Percentiles rank a stretch among this genome's conserved stretches.
These are phyloP conservation scores for Monosporascus cannonballus DNA, from an alignment of 2,329 filamentous ascomycete genomes.

Conservation along the genomic window DNA sequence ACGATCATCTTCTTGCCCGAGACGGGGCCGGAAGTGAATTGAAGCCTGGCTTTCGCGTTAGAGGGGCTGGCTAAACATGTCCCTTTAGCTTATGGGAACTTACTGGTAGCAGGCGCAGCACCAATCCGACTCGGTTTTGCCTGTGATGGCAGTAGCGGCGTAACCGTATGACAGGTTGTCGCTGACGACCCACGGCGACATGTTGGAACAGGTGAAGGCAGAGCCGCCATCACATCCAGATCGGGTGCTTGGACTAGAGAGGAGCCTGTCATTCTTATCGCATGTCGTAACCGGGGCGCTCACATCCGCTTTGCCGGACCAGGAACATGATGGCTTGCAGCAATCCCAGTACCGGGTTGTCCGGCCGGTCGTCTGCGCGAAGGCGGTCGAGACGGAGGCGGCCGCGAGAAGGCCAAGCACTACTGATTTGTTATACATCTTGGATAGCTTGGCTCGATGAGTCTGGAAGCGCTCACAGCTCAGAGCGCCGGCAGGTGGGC, in stretches of 20 bases:
- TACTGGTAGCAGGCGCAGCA: constrained; percentile 52
- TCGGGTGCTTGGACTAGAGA: constrained; percentile 34
- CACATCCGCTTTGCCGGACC: constrained; percentile 41
- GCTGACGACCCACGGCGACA: constrained; percentile 46
- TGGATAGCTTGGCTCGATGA: background rate
- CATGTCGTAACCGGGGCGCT: constrained; percentile 37
- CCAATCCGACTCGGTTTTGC: constrained; percentile 40
- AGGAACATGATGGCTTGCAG: constrained; percentile 50
- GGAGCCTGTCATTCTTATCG: constrained; percentile 36
- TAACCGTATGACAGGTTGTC: constrained; percentile 49
- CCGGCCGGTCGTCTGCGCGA: constrained; percentile 11
- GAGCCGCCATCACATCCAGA: constrained; percentile 42
- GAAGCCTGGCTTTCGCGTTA: constrained; percentile 9
- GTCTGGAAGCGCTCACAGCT: background rate
- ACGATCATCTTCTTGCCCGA: constrained; percentile 51
- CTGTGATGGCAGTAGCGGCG: constrained; percentile 42
- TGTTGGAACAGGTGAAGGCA: constrained; percentile 46
- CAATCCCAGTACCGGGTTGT: constrained; percentile 42
- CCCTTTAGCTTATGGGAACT: constrained; percentile 11
- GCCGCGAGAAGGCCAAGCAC: constrained; percentile 10
- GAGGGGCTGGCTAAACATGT: background rate
- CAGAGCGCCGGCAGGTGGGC: background rate
- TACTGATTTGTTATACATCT: constrained; percentile 6
- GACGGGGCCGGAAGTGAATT: constrained; percentile 34
- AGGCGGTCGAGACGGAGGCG: constrained; percentile 3